These are phyloP conservation scores for Puccinia coronata DNA, from an alignment of 1,284 basidiomycete species.

Conservation along the genomic window DNA sequence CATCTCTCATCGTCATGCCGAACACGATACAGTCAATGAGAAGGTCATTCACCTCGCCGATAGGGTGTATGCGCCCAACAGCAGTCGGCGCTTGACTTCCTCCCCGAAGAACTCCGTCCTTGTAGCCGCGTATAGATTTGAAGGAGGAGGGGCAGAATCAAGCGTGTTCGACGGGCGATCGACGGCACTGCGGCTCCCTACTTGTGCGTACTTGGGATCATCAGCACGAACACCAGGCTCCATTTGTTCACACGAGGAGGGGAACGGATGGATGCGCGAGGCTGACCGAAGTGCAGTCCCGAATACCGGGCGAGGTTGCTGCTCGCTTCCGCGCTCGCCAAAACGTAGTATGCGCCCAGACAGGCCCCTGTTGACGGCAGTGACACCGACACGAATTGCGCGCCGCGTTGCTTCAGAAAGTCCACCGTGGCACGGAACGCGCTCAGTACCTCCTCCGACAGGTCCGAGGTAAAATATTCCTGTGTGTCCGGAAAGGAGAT, in stretches of 20 bases:
- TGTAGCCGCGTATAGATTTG: constrained; percentile 55
- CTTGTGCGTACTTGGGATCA: neutral
- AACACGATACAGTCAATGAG: neutral
- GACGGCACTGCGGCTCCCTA: constrained; percentile 26
- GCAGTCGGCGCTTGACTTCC: constrained; percentile 82
- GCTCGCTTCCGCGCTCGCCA: constrained; percentile 90
- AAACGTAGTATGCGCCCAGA: constrained; percentile 89
- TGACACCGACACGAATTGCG: constrained; percentile 71
- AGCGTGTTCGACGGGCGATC: constrained; percentile 37
- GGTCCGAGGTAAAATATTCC: constrained; percentile 30
- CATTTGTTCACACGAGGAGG: too few species aligned
- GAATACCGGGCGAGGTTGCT: constrained; percentile 90
- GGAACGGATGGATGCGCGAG: too few species aligned
- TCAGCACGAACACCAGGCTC: constrained; percentile 28
- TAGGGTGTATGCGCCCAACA: constrained; percentile 90
- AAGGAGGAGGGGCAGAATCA: neutral
- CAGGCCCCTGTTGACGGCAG: constrained; percentile 76
- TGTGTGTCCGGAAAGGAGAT: neutral
- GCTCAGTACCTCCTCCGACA: constrained; percentile 53
- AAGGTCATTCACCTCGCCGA: constrained; percentile 74
- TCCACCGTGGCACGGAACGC: constrained; percentile 5
- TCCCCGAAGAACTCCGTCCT: constrained; percentile 71
- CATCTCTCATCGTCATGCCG: too few species aligned
- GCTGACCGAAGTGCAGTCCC: constrained; percentile 69
- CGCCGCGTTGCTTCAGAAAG: constrained; percentile 67